A percentile compares a stretch with the other conserved stretches of the same genome.
These are phyloP conservation scores for Alopecurus myosuroides DNA, from an alignment of 176 grass and related monocot species.

Conservation along the genomic window DNA sequence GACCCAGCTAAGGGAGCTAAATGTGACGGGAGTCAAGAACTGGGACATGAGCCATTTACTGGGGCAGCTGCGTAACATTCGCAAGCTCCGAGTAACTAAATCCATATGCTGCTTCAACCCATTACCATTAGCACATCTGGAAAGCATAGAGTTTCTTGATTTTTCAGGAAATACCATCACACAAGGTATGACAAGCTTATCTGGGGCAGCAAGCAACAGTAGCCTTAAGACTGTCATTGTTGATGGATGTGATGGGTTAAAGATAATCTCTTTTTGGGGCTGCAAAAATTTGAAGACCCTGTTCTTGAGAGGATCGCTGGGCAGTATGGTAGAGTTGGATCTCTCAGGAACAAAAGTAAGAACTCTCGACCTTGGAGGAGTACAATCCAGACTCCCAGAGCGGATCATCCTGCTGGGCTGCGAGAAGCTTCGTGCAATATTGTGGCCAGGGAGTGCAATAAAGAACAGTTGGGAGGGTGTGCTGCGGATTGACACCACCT, in stretches of 20 bases:
- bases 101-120: neutral
- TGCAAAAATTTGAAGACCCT: neutral
- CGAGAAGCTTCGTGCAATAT: neutral
- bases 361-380: neutral
- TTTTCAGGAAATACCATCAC: neutral
- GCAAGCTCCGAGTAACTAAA: neutral
- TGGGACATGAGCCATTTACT: neutral
- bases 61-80: neutral
- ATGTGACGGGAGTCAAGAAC: neutral
- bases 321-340: neutral
- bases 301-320: neutral
- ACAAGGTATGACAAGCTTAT: neutral
- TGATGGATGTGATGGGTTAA: neutral
- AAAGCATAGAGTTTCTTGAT: neutral
- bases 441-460: neutral
- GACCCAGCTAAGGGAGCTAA: neutral
- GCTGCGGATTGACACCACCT: neutral
- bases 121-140: accelerated
- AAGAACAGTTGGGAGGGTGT: neutral
- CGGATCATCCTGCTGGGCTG: neutral
- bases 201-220: neutral
- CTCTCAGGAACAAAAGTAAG: neutral
- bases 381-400: neutral
- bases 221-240: neutral
- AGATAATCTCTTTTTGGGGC: neutral